Percentiles rank a stretch among this genome's conserved stretches.
phyloP scores from a whole-genome alignment of 2,329 filamentous ascomycete genomes.

The Exophiala sideris region DNA sequence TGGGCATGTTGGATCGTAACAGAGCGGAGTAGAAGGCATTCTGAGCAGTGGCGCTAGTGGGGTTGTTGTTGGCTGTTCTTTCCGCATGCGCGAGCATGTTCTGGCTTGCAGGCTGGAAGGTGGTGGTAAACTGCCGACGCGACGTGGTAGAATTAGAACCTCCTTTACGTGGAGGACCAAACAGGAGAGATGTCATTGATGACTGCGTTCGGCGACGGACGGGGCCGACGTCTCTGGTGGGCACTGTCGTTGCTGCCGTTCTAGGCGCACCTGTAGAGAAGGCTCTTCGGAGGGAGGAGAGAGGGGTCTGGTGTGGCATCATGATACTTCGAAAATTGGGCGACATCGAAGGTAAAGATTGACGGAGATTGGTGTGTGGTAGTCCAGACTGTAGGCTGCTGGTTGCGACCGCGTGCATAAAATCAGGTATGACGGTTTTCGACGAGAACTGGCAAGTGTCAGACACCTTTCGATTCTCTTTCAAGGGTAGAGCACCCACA shows the following conservation, averaged over 20 bases:
- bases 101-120: conserved; percentile 31
- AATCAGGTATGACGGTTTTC: conserved; percentile 11
- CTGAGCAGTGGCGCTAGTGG: conserved; percentile 79
- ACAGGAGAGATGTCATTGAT: conserved; percentile 15
- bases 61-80: conserved; percentile 88
- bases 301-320: conserved; percentile 2
- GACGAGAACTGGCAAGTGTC: conserved; percentile 13
- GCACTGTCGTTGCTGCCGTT: neutral
- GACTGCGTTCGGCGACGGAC: neutral
- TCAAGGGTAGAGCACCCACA: neutral
- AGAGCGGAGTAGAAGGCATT: conserved; percentile 92
- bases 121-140: conserved; percentile 22
- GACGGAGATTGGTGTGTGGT: neutral
- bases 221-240: neutral
- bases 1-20: conserved; percentile 86
- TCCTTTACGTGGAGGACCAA: conserved; percentile 15
- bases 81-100: conserved; percentile 78
- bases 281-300: conserved; percentile 7
- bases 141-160: conserved; percentile 1
- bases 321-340: conserved; percentile 12
- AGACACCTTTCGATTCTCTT: neutral
- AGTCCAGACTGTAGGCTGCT: conserved; percentile 2
- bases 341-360: conserved; percentile 17
- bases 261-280: conserved; percentile 11
- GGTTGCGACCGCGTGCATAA: conserved; percentile 13